Evolutionary conservation across 176 grass and related monocot species (phyloP).

Genomic region (Avena sativa): DNA sequence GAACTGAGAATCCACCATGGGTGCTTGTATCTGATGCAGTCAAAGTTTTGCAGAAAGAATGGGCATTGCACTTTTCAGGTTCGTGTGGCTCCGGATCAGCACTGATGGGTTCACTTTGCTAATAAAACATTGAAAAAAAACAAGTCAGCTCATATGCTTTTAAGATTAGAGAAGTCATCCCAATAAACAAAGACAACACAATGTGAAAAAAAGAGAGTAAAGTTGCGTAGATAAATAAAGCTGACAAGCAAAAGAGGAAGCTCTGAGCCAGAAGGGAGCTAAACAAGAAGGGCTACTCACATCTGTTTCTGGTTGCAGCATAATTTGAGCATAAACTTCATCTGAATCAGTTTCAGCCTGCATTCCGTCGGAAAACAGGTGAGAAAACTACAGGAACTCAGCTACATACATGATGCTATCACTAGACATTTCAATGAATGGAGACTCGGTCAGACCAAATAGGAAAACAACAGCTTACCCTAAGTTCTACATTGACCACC

Average conservation of each 20-base stretch:
- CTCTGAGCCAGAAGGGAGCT: conserved; percentile 16
- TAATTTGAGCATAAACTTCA: conserved; percentile 96
- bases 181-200: conserved; percentile 9
- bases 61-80: conserved; percentile 47
- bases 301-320: conserved; percentile 70
- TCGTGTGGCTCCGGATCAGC: conserved; percentile 50
- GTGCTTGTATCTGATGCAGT: conserved; percentile 89
- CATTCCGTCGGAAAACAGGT: conserved; percentile 34
- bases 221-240: background rate
- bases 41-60: conserved; percentile 88
- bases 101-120: conserved; percentile 53
- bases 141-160: conserved; percentile 21
- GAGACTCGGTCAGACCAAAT: background rate
- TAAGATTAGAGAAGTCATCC: background rate
- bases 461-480: conserved; percentile 48
- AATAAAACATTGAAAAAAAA: conserved; percentile 32
- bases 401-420: background rate
- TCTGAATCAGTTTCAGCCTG: conserved; percentile 92
- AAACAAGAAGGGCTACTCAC: conserved; percentile 50
- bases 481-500: conserved; percentile 83
- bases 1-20: conserved; percentile 86
- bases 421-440: conserved; percentile 5
- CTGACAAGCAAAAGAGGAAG: background rate
- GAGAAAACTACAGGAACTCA: conserved; percentile 20
- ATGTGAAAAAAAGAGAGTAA: background rate